phyloP scores from a whole-genome alignment of 2,329 filamentous ascomycete species.

The Neonectria hederae region DNA sequence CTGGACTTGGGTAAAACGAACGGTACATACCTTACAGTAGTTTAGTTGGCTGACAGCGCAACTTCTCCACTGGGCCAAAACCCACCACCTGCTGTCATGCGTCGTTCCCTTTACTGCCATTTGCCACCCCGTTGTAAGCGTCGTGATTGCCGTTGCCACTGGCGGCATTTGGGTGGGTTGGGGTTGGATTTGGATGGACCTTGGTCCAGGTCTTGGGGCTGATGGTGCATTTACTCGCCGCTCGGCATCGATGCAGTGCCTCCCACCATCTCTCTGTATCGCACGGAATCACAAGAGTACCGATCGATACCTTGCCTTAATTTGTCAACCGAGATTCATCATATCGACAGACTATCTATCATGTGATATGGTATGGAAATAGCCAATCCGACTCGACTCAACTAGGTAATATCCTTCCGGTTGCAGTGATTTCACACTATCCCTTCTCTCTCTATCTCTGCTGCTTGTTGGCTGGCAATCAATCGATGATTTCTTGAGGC shows the following conservation, averaged over 20 bases:
- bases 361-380: neutral
- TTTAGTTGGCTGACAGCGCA: conserved; percentile 27
- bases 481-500: conserved; percentile 1
- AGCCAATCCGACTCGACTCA: neutral
- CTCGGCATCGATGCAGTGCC: neutral
- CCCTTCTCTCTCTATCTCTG: neutral
- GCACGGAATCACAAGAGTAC: neutral
- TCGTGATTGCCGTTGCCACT: neutral
- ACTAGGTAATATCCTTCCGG: neutral
- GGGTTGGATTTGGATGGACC: neutral
- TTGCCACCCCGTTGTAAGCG: neutral
- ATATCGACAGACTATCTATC: neutral
- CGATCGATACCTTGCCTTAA: neutral
- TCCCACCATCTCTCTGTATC: neutral
- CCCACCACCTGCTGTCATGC: conserved; percentile 12
- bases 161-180: neutral
- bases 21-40: neutral
- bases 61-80: conserved; percentile 9
- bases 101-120: neutral
- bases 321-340: neutral
- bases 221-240: neutral
- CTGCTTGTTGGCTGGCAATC: neutral
- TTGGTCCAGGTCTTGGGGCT: neutral
- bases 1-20: neutral
- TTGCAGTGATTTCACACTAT: neutral